Evolutionary conservation across 1,139 yeast species (phyloP), one percentile per base, ranked within the genome.

Genomic region (Pichiaceae sp.): DNA sequence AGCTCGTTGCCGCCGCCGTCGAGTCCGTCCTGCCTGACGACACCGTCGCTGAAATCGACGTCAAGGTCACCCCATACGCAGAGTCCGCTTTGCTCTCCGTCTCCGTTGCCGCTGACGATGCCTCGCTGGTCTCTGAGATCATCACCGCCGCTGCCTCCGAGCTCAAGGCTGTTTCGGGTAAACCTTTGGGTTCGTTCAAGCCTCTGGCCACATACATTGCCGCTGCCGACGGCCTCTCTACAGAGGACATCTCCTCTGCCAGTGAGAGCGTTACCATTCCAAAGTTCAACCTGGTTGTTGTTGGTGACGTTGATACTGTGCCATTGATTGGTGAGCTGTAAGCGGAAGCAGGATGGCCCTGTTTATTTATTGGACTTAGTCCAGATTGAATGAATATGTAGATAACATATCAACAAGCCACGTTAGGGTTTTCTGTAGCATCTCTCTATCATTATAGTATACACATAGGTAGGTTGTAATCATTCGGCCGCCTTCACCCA

Each of bases 261-360:
- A 62, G 72, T 35, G 66, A 72, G 54, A 70, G 78, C 53, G 58
- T 78, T 49, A 73, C 74, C 23, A 44, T 46, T 33, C 45, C 54
- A 48, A 77, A 77, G 54, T 78, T 80, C 68, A 87, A 82, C 68
- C 81, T 82, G 57, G 94, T 82, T 48, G 96, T 93, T 47, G 80
- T 86, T 48, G 99, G 99, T 66, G 81, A 87, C 63, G 78, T 83
- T 46, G 80, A 80, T 60, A 78, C 75, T 51, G 77, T 91, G 64
- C 97, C 98, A 57, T 84, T 71, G 65, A 81, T 83, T 57, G 87
- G 82, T 62, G 96, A 91, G 68, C 80, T 91, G 64, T 85, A 76
- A 62, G 39, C 6, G 17, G 24, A 14, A 12, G 14, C 16, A 12
- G 16, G 16, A 8, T 7, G 7, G 24, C 24, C 24, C 24, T 21